Percentiles rank a stretch among this genome's conserved stretches.
Conservation (phyloP, 306 rosid genomes). For the Prunus armeniaca region DNA sequence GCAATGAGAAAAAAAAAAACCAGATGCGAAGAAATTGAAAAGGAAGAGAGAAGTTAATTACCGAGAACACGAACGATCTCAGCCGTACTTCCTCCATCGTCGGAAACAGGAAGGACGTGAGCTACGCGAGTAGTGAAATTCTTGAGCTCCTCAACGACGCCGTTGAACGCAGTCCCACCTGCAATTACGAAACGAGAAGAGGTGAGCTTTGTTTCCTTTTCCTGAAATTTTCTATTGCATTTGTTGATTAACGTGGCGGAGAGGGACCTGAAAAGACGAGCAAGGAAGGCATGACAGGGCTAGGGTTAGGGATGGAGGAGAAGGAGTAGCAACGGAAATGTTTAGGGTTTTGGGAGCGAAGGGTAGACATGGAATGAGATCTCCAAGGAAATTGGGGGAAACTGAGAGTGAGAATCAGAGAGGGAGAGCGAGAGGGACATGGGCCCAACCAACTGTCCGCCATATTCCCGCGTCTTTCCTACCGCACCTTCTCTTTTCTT, state of each 20-base stretch:
- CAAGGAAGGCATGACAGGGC: conserved; percentile 50
- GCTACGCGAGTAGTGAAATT: conserved; percentile 78
- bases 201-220: neutral
- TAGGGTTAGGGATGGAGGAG: conserved; percentile 26
- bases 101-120: conserved; percentile 97
- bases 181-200: neutral
- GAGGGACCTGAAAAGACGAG: conserved; percentile 73
- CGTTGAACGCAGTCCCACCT: conserved; percentile 95
- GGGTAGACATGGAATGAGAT: conserved; percentile 52
- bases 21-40: neutral
- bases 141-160: conserved; percentile 82
- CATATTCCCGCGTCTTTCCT: conserved; percentile 45
- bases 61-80: conserved; percentile 97
- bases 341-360: conserved; percentile 29
- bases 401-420: conserved; percentile 7
- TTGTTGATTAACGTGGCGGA: neutral
- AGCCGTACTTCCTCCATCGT: conserved; percentile 95
- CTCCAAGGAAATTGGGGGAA: conserved; percentile 17
- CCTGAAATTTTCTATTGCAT: neutral
- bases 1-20: neutral
- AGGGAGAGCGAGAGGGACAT: conserved; percentile 9
- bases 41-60: neutral
- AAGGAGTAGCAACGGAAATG: conserved; percentile 43
- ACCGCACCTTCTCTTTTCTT: neutral
- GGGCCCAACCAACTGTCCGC: conserved; percentile 56